These are phyloP conservation scores for Cucurbita pepo DNA, from an alignment of 306 rosid genomes.

Conservation along the genomic window DNA sequence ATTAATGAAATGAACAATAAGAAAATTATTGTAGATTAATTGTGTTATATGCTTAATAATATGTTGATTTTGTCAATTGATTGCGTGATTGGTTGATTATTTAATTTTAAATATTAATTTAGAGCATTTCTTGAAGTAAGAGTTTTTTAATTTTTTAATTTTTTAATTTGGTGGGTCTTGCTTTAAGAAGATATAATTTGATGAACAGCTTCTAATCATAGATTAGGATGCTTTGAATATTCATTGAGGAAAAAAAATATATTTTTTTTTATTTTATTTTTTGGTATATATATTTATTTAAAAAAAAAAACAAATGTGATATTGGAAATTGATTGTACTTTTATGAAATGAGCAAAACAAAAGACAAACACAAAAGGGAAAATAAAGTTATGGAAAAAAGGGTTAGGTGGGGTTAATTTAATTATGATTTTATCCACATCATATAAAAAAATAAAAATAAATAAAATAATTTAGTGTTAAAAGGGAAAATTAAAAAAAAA, in stretches of 20 bases:
- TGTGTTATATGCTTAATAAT: background rate
- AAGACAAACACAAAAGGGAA: background rate
- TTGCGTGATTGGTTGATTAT: background rate
- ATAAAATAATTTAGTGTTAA: background rate
- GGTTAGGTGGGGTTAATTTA: background rate
- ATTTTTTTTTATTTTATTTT: background rate
- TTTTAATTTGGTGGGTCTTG: background rate
- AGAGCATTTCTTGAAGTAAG: background rate
- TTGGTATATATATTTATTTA: too few species aligned
- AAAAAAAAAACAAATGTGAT: background rate
- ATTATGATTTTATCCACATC: background rate
- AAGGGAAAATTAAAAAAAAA: too few species aligned
- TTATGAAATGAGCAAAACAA: background rate
- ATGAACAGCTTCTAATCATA: too few species aligned
- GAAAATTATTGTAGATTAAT: background rate
- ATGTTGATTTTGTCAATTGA: background rate
- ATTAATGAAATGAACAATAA: background rate
- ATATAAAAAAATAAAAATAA: background rate
- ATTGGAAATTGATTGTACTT: slow-evolving; percentile 1
- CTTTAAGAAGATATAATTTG: background rate
- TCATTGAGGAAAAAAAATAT: too few species aligned
- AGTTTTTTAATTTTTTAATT: background rate
- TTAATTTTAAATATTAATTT: background rate
- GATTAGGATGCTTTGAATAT: too few species aligned
- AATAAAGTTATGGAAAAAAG: background rate